Percentiles rank a stretch among this genome's conserved stretches.
phyloP scores from a whole-genome alignment of 495 filamentous ascomycete genomes.

The Sordaria brevicollis region DNA sequence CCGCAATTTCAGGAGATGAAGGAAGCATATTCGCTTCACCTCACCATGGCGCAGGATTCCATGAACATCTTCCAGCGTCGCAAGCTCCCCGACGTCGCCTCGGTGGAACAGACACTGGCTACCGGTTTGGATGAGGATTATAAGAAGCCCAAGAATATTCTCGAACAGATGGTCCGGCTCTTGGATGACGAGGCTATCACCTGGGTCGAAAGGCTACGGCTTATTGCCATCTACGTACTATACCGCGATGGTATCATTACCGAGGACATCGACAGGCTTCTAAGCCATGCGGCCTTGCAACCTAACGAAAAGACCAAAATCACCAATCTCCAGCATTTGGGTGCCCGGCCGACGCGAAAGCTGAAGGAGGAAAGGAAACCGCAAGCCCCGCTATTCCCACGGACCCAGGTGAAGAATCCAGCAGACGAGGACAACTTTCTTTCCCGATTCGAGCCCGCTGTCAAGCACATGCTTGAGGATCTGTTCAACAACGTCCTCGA shows the following conservation, averaged over 20 bases:
- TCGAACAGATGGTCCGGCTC: constrained; percentile 74
- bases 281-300: constrained; percentile 73
- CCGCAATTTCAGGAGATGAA: constrained; percentile 93
- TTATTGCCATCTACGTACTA: constrained; percentile 76
- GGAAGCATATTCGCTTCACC: constrained; percentile 85
- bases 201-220: constrained; percentile 64
- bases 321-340: constrained; percentile 71
- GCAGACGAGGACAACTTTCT: constrained; percentile 52
- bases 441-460: constrained; percentile 58
- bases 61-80: constrained; percentile 82
- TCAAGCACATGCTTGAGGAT: constrained; percentile 73
- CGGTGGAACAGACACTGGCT: constrained; percentile 73
- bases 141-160: constrained; percentile 78
- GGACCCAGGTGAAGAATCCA: constrained; percentile 42
- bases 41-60: constrained; percentile 96
- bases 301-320: constrained; percentile 57
- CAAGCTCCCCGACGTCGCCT: constrained; percentile 79
- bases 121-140: constrained; percentile 91
- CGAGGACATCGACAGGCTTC: constrained; percentile 76
- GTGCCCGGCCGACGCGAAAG: constrained; percentile 59
- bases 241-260: constrained; percentile 79
- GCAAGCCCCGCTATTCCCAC: constrained; percentile 54
- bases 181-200: constrained; percentile 69
- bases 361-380: constrained; percentile 67
- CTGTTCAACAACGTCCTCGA: constrained; percentile 56